These are phyloP conservation scores for Naegleria fowleri DNA, from an alignment of 208 protist genomes.

Conservation along the genomic window DNA sequence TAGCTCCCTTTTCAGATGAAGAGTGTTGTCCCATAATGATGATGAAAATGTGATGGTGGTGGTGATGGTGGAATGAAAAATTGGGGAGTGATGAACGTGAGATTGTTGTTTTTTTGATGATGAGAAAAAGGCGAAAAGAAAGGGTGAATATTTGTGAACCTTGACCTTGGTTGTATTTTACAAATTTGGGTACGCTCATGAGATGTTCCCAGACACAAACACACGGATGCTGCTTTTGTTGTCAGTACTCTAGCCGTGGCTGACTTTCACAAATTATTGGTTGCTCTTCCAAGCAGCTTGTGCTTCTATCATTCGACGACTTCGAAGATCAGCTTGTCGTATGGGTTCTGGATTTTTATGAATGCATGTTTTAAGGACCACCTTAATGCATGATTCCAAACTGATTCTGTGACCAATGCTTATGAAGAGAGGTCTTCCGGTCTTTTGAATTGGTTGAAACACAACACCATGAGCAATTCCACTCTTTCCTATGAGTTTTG, in stretches of 20 bases:
- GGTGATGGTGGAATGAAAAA: too few relatives aligned
- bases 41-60: too few relatives aligned
- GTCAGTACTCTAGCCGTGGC: too few relatives aligned
- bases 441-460: neutral
- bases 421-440: neutral
- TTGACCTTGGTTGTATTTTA: too few relatives aligned
- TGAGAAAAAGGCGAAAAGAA: too few relatives aligned
- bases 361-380: neutral
- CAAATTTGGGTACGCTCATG: too few relatives aligned
- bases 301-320: neutral
- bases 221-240: too few relatives aligned
- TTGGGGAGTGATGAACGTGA: too few relatives aligned
- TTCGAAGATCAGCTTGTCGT: slow-evolving; percentile 12
- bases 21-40: neutral
- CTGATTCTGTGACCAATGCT: slow-evolving; percentile 15
- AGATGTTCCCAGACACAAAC: too few relatives aligned
- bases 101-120: too few relatives aligned
- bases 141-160: too few relatives aligned
- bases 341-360: slow-evolving; percentile 20
- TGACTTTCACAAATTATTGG: too few relatives aligned
- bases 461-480: neutral
- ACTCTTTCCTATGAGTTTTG: neutral
- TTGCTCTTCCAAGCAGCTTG: neutral
- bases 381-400: neutral
- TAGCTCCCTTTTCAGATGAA: neutral